Base-by-base conservation (phyloP, 2,329 filamentous ascomycete species). In the Stemphylium beticola region DNA sequence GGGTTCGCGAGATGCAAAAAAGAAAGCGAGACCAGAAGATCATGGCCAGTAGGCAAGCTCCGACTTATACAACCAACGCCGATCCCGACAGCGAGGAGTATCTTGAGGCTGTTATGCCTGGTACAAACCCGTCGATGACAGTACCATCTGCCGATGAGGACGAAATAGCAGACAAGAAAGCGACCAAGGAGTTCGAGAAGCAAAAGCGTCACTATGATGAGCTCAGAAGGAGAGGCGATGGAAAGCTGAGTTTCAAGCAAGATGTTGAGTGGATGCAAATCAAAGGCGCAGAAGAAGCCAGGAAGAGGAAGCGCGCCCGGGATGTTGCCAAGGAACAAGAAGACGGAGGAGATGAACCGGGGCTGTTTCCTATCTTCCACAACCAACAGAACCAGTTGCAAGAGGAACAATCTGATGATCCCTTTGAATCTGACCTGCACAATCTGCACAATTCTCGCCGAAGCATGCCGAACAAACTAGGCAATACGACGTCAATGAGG, bases 221-320 rank as follows among this genome's bases (percentile, higher is more conserved):
- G 0, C 33, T 71, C 4, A 66, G 42, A 39, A 40, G 10, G 8
- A 61, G 58, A 20, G 60, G 61, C 32, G 49, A 48, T 12, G 66
- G 69, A 8, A 41, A 26, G 2, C 57, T 73, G 0, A 38, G 40
- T 1, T 71, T 74, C 45, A 34, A 37, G 7, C 53, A 72, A 24
- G 65, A 74, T 2, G 38, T 75, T 22, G 66, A 66, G 17, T 75
- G 66, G 69, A 58, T 69, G 57, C 66, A 53, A 45, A 61, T 74
- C 11, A 20, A 48, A 37, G 44, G 36, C 4, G 60, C 40, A 0
- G 68, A 76, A 49, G 38, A 57, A 8, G 62, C 64, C 12, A 39
- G 62, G 12, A 34, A 34, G 22, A 57, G 46, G 34, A 70, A 66
- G 38, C 59, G 55, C 31, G 36, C 53, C 8, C 62, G 67, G 4